Evolutionary conservation across 2,329 filamentous ascomycete species (phyloP).

Genomic region (Paracorniculantispora psalliotae): DNA sequence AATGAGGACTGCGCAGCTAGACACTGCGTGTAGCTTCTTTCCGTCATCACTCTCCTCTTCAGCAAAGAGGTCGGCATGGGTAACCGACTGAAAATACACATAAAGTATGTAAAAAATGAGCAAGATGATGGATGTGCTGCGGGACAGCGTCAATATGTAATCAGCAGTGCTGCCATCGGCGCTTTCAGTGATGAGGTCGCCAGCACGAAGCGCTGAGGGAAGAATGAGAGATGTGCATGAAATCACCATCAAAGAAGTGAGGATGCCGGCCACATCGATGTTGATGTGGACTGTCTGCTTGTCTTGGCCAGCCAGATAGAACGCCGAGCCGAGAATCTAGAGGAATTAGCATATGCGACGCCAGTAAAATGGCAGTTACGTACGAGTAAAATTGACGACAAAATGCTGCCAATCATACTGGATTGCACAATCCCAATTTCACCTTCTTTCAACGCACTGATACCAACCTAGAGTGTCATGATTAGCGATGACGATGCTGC

Average conservation of each 20-base stretch:
- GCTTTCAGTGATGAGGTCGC: not conserved
- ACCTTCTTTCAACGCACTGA: constrained; percentile 13
- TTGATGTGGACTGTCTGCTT: constrained; percentile 14
- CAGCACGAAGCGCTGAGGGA: constrained; percentile 6
- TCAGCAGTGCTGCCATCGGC: not conserved
- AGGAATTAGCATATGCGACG: not conserved
- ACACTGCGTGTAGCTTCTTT: constrained; percentile 15
- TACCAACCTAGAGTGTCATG: constrained; percentile 1
- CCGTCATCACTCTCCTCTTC: constrained; percentile 11
- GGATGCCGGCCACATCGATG: constrained; percentile 11
- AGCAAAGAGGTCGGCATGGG: constrained; percentile 12
- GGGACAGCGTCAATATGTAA: constrained; percentile 12
- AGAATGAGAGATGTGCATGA: constrained; percentile 12
- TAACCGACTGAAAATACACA: constrained; percentile 12
- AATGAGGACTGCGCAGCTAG: constrained; percentile 16
- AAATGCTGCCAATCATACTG: constrained; percentile 13
- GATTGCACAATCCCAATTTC: constrained; percentile 14
- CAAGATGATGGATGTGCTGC: constrained; percentile 11
- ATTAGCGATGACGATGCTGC: not conserved
- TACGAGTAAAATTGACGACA: constrained; percentile 12
- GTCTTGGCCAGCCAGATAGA: constrained; percentile 10
- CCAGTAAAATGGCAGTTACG: not conserved
- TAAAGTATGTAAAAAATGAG: constrained; percentile 11
- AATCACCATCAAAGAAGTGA: constrained; percentile 12
- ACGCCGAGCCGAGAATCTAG: constrained; percentile 10